These are phyloP conservation scores for Vigna unguiculata DNA, from an alignment of 306 rosid genomes.

Conservation along the genomic window DNA sequence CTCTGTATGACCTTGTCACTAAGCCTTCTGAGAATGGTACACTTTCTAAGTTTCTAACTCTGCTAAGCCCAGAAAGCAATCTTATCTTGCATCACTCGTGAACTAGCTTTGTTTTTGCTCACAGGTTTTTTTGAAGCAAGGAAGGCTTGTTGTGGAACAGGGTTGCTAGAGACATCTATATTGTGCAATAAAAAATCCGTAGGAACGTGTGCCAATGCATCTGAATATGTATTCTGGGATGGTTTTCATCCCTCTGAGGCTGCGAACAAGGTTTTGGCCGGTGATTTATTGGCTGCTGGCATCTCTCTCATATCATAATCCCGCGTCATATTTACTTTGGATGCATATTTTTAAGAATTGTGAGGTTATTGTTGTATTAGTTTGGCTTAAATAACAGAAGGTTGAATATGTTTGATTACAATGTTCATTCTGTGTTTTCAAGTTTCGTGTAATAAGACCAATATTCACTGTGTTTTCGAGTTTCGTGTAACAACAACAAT, in stretches of 20 bases:
- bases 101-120: constrained; percentile 4
- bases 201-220: constrained; percentile 83
- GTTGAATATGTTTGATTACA: constrained; percentile 17
- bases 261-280: constrained; percentile 67
- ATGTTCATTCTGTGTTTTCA: not conserved
- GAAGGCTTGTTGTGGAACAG: constrained; percentile 85
- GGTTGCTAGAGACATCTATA: constrained; percentile 71
- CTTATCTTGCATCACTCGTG: constrained; percentile 9
- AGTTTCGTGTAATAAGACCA: constrained; percentile 39
- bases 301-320: constrained; percentile 65
- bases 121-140: constrained; percentile 82
- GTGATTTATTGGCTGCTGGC: constrained; percentile 55
- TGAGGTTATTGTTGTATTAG: constrained; percentile 29
- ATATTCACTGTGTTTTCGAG: constrained; percentile 9
- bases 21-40: constrained; percentile 71
- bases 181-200: constrained; percentile 69
- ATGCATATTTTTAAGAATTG: not conserved
- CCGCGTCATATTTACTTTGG: not conserved
- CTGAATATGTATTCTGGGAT: constrained; percentile 89
- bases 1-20: constrained; percentile 67
- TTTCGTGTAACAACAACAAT: constrained; percentile 41
- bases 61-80: constrained; percentile 9
- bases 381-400: constrained; percentile 32
- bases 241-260: constrained; percentile 89
- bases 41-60: constrained; percentile 14